phyloP scores from a whole-genome alignment of 2,329 filamentous ascomycete species.

The Ascochyta clinopodiicola region DNA sequence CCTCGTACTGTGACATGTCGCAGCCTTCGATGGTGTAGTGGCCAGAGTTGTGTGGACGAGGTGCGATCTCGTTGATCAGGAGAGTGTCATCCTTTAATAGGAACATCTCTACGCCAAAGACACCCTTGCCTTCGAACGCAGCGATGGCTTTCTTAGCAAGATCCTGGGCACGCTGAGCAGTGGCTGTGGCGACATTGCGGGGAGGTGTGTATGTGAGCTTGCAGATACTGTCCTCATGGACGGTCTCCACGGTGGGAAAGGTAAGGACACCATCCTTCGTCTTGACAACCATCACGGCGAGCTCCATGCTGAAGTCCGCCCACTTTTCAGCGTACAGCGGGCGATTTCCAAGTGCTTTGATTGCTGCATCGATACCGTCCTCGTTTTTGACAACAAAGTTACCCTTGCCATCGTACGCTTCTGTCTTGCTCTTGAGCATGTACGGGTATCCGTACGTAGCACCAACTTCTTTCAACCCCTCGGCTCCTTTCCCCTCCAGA shows the following conservation, averaged over 20 bases:
- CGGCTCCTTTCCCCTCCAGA: conserved; percentile 64
- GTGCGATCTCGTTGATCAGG: conserved; percentile 86
- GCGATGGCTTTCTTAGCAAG: conserved; percentile 81
- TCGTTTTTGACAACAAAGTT: conserved; percentile 70
- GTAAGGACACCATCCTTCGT: conserved; percentile 77
- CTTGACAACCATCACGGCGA: conserved; percentile 94
- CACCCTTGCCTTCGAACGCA: conserved; percentile 84
- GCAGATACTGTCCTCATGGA: conserved; percentile 95
- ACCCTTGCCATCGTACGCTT: conserved; percentile 89
- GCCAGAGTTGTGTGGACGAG: conserved; percentile 86
- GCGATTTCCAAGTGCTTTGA: conserved; percentile 69
- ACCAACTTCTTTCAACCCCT: conserved; percentile 69
- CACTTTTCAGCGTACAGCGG: conserved; percentile 90
- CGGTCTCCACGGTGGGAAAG: conserved; percentile 90
- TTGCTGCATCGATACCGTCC: conserved; percentile 68
- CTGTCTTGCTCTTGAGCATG: conserved; percentile 90
- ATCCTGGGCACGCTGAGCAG: conserved; percentile 71
- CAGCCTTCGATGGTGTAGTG: conserved; percentile 96
- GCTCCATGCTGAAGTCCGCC: conserved; percentile 82
- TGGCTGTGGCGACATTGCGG: conserved; percentile 67
- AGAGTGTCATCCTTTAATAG: conserved; percentile 73
- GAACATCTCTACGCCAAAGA: conserved; percentile 98
- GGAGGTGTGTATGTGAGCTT: conserved; percentile 90
- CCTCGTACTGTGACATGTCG: conserved; percentile 87
- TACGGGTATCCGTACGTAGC: conserved; percentile 77